Conservation (phyloP, 2,329 filamentous ascomycete genomes). For the Aspergillus clavatus region DNA sequence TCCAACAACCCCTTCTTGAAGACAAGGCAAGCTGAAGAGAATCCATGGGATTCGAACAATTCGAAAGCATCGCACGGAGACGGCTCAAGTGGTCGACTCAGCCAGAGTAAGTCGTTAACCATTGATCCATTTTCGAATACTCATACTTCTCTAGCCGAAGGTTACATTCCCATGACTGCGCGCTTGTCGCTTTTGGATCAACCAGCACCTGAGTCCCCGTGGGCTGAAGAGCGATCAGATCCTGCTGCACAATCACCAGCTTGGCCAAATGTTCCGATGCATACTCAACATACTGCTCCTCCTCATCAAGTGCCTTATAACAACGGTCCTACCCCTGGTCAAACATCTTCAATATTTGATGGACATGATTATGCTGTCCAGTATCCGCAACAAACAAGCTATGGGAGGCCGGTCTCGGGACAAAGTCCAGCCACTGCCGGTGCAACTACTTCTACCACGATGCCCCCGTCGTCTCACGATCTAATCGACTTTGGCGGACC, state of each 20-base stretch:
- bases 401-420: constrained; percentile 14
- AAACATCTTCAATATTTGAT: constrained; percentile 2
- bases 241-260: constrained; percentile 7
- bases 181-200: constrained; percentile 34
- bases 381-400: constrained; percentile 7
- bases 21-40: constrained; percentile 19
- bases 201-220: constrained; percentile 23
- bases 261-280: constrained; percentile 6
- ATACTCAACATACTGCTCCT: constrained; percentile 1
- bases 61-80: constrained; percentile 12
- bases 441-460: constrained; percentile 20
- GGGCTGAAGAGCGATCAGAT: constrained; percentile 20
- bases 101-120: constrained; percentile 27
- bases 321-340: constrained; percentile 11
- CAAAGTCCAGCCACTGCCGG: constrained; percentile 18
- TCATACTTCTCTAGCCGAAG: constrained; percentile 25
- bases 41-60: constrained; percentile 18
- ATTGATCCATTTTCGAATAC: constrained; percentile 2
- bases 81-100: constrained; percentile 25
- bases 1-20: constrained; percentile 41
- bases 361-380: constrained; percentile 2
- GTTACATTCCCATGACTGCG: constrained; percentile 39
- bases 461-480: constrained; percentile 30
- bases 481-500: constrained; percentile 27
- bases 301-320: background rate